These are phyloP conservation scores for Grigorovia yakushimaensis DNA, from an alignment of 805 yeast species.

Conservation along the genomic window DNA sequence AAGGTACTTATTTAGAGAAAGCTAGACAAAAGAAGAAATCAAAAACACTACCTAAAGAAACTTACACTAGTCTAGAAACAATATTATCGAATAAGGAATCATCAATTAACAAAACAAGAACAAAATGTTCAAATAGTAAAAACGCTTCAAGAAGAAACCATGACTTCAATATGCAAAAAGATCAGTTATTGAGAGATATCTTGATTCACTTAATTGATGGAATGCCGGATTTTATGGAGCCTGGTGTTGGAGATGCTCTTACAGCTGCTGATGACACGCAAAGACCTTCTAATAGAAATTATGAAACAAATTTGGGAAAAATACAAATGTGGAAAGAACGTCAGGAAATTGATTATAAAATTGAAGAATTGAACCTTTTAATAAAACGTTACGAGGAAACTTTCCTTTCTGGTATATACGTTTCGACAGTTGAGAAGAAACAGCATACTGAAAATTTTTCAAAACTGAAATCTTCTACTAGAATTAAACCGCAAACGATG, in stretches of 20 bases:
- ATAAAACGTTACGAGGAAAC: constrained; percentile 4
- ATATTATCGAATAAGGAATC: no score
- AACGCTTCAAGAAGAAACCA: no score
- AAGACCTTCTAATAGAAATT: neutral
- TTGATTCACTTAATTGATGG: constrained; percentile 4
- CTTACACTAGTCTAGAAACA: neutral
- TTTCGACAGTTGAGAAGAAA: no score
- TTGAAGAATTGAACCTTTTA: constrained; percentile 6
- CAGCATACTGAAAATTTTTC: no score
- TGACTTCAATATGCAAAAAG: constrained; percentile 1
- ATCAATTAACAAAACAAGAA: neutral
- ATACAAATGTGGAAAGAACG: constrained; percentile 2
- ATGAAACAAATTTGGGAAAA: constrained; percentile 1
- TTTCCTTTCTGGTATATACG: constrained; percentile 3
- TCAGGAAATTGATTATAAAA: constrained; percentile 6
- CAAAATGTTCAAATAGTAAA: no score
- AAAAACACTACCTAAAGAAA: neutral
- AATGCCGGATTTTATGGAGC: neutral
- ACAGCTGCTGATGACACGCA: neutral
- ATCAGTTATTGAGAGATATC: constrained; percentile 1
- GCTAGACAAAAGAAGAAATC: constrained; percentile 4
- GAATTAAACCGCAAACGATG: no score
- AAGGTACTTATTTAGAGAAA: constrained; percentile 4
- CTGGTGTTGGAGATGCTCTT: neutral
- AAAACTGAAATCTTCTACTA: no score